Base-by-base conservation (phyloP, 352 stramenopile species). In the Globisporangium takayamanum region DNA sequence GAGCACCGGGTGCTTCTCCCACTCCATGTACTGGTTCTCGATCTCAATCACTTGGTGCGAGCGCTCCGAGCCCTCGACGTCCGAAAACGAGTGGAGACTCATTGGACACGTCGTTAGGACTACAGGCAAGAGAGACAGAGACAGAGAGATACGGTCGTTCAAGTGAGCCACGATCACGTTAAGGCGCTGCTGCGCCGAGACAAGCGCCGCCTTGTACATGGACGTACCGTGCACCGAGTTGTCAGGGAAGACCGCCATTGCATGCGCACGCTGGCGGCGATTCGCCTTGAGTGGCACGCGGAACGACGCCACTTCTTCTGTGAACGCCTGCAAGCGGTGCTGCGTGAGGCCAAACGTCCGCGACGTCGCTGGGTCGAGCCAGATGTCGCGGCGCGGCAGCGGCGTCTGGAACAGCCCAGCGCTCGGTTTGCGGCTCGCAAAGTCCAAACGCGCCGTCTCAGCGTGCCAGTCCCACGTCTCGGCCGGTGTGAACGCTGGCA, bases 21-120 rank as follows among this genome's bases (percentile, higher is more conserved):
- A 87, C 16, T 84, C 73, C 76, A 86, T 87, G 55, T 83, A 80
- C 52, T 86, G 70, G 41, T 66, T 82, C 61, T 89, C 79, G 33
- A 89, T 70, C 55, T 89, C 79, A 25, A 86, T 61, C 7, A 84
- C 66, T 18, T 55, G 80, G 60, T 86, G 76, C 16, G 63, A 67
- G 44, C 74, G 66, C 45, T 81, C 65, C 15, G 47, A 68, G 0
- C 58, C 63, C 26, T 87, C 68, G n/a, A 81, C 72, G 48, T 78
- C 67, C 3, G 74, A 78, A 49, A 87, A 88, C 22, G 72, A 81
- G 20, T 88, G 78, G 37, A 88, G 52, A 33, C 60, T 73, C 74
- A 88, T 88, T 0, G 78, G 78, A 26, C 57, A 62, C 3, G 55
- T 67, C 10, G 78, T 87, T 30, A 88, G 54, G 4, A 87, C 78